Percentiles rank a stretch among this genome's conserved stretches.
phyloP scores from a whole-genome alignment of 441 rosid species.

The Cnidoscolus chayamansa region DNA sequence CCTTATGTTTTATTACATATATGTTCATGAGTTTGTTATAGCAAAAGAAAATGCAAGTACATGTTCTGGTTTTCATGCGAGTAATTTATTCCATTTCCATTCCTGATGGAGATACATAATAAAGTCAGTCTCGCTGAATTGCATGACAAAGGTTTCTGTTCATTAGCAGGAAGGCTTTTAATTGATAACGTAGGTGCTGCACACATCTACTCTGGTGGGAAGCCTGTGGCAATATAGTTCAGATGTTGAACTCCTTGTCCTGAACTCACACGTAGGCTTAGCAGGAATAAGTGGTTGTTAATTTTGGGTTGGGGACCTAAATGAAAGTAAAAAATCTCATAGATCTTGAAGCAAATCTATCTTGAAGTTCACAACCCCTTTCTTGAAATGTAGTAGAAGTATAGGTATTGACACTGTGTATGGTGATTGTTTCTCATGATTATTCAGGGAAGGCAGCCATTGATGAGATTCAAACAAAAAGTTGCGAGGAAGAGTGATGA shows the following conservation, averaged over 20 bases:
- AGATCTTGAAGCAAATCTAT: not conserved
- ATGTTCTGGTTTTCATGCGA: too few species aligned
- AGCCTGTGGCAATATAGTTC: slow-evolving; percentile 6
- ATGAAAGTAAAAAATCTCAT: not conserved
- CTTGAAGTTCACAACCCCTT: not conserved
- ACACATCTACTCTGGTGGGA: not conserved
- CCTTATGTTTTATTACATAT: not conserved
- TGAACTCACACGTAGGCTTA: not conserved
- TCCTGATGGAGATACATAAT: slow-evolving; percentile 59
- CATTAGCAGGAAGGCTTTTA: slow-evolving; percentile 13
- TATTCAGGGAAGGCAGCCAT: slow-evolving; percentile 86
- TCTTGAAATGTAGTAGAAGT: not conserved
- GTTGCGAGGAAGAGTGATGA: slow-evolving; percentile 68
- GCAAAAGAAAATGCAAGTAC: not conserved
- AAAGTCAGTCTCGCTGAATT: slow-evolving; percentile 69
- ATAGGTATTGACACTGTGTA: not conserved
- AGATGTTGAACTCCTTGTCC: not conserved
- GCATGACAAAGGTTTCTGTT: slow-evolving; percentile 84
- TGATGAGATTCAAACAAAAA: slow-evolving; percentile 71
- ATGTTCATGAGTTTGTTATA: not conserved
- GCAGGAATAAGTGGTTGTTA: not conserved
- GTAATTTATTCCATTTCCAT: slow-evolving; percentile 13
- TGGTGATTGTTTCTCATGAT: slow-evolving; percentile 7
- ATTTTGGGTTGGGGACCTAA: not conserved
- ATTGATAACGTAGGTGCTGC: not conserved